Conservation (phyloP, 1,284 basidiomycete genomes). For the Ganoderma boninense region DNA sequence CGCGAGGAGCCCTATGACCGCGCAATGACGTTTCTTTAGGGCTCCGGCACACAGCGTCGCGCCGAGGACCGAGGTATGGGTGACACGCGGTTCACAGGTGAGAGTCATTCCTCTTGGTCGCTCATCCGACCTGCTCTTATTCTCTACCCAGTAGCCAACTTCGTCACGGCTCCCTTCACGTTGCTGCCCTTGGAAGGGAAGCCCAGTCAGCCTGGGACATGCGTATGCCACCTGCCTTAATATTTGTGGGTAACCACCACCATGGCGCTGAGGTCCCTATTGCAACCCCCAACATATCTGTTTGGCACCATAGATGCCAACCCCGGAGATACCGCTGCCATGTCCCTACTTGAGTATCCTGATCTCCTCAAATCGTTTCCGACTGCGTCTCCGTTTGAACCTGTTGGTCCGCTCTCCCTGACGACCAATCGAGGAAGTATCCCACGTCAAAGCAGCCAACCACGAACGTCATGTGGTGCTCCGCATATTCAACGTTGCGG, state of each 20-base stretch:
- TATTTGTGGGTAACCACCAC: neutral
- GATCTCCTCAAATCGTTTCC: neutral
- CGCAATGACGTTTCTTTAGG: neutral
- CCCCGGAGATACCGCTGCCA: conserved; percentile 3
- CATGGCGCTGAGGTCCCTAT: neutral
- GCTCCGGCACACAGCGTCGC: neutral
- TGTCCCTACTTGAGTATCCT: neutral
- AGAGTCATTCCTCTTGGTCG: neutral
- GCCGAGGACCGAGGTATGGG: neutral
- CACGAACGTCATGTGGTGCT: neutral
- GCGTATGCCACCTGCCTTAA: neutral
- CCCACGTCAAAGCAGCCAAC: neutral
- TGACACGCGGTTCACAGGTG: neutral
- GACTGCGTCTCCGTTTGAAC: neutral
- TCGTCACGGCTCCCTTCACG: neutral
- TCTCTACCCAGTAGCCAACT: neutral
- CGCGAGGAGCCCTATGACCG: neutral
- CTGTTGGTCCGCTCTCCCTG: conserved; percentile 1
- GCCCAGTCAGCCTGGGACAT: neutral
- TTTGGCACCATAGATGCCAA: neutral
- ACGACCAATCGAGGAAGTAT: neutral
- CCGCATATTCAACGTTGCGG: neutral
- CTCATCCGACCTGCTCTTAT: neutral
- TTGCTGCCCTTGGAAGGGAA: neutral
- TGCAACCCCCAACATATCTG: neutral